Base-by-base conservation (phyloP, 345 rosid species). In the Syzygium oleosum region DNA sequence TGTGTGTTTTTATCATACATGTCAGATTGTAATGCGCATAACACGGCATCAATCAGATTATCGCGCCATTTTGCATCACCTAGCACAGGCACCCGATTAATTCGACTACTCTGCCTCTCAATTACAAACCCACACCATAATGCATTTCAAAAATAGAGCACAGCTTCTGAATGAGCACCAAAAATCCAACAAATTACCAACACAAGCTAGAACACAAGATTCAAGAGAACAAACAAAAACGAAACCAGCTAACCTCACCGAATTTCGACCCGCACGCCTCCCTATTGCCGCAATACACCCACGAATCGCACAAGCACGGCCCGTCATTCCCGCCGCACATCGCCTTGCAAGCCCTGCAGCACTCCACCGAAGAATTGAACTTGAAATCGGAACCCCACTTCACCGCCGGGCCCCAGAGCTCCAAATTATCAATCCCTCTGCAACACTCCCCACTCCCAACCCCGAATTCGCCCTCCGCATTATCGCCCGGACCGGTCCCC, bases 381-480 rank as follows among this genome's bases (percentile, higher is more conserved):
- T 95, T 96, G 61, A 95, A 95, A 55, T 96, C 98, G 63, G 98
- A 92, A 6, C 99, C 99, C 99, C 99, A 98, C 92, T 96, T 98
- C 92, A 98, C 99, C 49, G 99, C 98, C 21, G 92, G 63, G n/a
- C 99, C 99, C 99, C 99, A 98, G 1, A 98, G 92, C 96, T 98
- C 99, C 93, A 96, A 86, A 88, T 94, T 90, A 61, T 96, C 95
- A 54, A 96, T 91, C 88, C 99, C 99, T 85, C 94, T 93, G 87
- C 99, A 98, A 85, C 99, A 98, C 52, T 90, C 93, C 0, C 91
- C 92, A 7, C 85, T 84, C 3, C 84, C 89, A n/a, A 10, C 88
- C 11, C 52, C 89, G 46, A 56, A 73, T 73, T 73, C 58, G 22
- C 49, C 46, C 23, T 78, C 87, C 17, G 3, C 84, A 51, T 29